Percentiles rank a stretch among this genome's conserved stretches.
These are phyloP conservation scores for Moricandia arvensis DNA, from an alignment of 345 rosid genomes.

Conservation along the genomic window DNA sequence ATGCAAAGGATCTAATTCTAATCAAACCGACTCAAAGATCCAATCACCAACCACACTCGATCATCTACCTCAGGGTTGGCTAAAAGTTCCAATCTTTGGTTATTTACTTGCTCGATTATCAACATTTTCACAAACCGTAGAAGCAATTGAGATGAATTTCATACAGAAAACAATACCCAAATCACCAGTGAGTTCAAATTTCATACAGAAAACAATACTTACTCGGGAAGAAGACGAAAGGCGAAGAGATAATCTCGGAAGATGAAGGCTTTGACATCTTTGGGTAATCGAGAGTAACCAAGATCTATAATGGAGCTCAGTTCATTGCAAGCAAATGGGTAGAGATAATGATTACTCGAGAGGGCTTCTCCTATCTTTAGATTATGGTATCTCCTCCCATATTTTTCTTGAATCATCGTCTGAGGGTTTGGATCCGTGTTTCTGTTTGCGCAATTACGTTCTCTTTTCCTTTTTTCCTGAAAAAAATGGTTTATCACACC, in stretches of 20 bases:
- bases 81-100: background rate
- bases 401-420: background rate
- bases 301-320: conserved; percentile 52
- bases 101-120: background rate
- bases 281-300: conserved; percentile 54
- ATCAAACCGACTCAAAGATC: background rate
- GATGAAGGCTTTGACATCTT: conserved; percentile 60
- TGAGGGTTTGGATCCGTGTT: background rate
- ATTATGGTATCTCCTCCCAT: conserved; percentile 48
- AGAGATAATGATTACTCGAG: conserved; percentile 41
- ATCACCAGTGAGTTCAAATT: background rate
- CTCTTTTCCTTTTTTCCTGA: background rate
- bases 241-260: conserved; percentile 66
- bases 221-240: conserved; percentile 78
- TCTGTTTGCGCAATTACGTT: background rate
- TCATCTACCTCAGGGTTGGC: background rate
- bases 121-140: background rate
- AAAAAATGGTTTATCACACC: background rate
- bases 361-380: conserved; percentile 51
- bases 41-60: background rate
- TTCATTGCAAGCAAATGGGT: conserved; percentile 73
- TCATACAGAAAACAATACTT: conserved; percentile 19
- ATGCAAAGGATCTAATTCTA: no score
- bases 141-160: background rate
- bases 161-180: no score